Evolutionary conservation across 805 yeast species (phyloP).

Genomic region (Saturnispora mendoncae): DNA sequence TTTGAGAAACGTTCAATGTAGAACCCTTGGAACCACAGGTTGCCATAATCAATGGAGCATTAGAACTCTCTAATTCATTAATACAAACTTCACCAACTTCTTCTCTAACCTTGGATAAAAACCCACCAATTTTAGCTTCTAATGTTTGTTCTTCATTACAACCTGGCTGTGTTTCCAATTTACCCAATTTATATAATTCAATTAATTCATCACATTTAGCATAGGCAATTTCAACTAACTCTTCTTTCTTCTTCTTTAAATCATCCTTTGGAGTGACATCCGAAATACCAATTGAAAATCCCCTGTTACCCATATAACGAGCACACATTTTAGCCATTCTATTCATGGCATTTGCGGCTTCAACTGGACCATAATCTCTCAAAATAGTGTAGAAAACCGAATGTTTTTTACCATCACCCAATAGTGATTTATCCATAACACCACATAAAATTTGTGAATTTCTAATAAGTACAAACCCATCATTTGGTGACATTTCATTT

Average conservation of each 20-base stretch:
- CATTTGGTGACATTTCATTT: constrained; percentile 95
- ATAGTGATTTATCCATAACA: constrained; percentile 90
- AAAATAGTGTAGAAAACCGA: constrained; percentile 92
- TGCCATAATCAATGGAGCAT: constrained; percentile 98
- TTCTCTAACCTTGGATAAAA: constrained; percentile 94
- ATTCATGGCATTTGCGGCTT: constrained; percentile 94
- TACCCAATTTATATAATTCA: constrained; percentile 67
- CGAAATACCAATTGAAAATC: constrained; percentile 93
- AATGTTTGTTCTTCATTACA: constrained; percentile 97
- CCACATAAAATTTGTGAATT: constrained; percentile 87
- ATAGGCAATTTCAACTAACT: constrained; percentile 85
- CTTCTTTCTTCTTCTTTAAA: constrained; percentile 69
- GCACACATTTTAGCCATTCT: constrained; percentile 99
- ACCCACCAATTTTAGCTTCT: constrained; percentile 95
- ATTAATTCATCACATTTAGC: constrained; percentile 86
- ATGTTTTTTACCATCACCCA: constrained; percentile 97
- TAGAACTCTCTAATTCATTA: constrained; percentile 75
- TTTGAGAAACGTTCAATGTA: constrained; percentile 93
- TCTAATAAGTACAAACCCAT: constrained; percentile 84
- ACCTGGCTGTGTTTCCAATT: constrained; percentile 96
- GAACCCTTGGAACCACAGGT: constrained; percentile 99
- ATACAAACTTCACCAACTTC: constrained; percentile 98
- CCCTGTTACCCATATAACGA: constrained; percentile 85
- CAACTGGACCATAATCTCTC: constrained; percentile 94
- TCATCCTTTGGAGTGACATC: constrained; percentile 92